Percentiles rank a stretch among this genome's conserved stretches.
These are phyloP conservation scores for Trichosporon sp. DNA, from an alignment of 1,284 basidiomycete species.

Conservation along the genomic window DNA sequence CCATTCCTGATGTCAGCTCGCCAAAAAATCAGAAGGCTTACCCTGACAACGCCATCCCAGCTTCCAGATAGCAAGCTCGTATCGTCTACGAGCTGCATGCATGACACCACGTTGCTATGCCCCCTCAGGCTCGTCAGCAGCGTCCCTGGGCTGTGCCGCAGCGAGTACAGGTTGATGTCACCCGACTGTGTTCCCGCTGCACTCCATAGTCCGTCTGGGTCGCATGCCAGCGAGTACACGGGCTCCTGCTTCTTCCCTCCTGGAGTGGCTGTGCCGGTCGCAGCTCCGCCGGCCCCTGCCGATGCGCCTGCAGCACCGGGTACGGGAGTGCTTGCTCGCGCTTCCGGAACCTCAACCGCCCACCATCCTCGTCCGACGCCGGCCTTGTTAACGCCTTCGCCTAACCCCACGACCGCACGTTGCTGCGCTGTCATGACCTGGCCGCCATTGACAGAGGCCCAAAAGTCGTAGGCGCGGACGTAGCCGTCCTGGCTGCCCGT, in stretches of 20 bases:
- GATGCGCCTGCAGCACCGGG: background rate
- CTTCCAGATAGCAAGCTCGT: constrained; percentile 82
- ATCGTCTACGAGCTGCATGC: constrained; percentile 72
- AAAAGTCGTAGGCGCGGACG: constrained; percentile 88
- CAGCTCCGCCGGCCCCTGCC: constrained; percentile 16
- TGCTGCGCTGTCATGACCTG: constrained; percentile 84
- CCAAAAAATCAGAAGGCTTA: constrained; percentile 51
- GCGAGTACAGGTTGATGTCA: constrained; percentile 81
- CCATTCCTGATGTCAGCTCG: constrained; percentile 68
- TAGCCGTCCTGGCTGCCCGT: constrained; percentile 92
- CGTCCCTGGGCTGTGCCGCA: constrained; percentile 85
- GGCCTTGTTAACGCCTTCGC: constrained; percentile 85
- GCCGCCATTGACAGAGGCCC: constrained; percentile 78
- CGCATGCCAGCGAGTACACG: constrained; percentile 80
- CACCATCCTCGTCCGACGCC: constrained; percentile 86
- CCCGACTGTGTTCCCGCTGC: constrained; percentile 79
- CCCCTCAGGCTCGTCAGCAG: constrained; percentile 69
- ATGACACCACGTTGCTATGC: constrained; percentile 73
- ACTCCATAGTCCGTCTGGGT: constrained; percentile 84
- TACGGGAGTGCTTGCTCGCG: background rate
- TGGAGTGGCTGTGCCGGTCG: background rate
- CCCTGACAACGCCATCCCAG: constrained; percentile 87
- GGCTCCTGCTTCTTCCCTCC: constrained; percentile 53
- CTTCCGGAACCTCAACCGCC: constrained; percentile 48
- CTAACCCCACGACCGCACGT: constrained; percentile 77